Base-by-base conservation (phyloP, 1,139 yeast genomes). In the Hansenula lynferdii region DNA sequence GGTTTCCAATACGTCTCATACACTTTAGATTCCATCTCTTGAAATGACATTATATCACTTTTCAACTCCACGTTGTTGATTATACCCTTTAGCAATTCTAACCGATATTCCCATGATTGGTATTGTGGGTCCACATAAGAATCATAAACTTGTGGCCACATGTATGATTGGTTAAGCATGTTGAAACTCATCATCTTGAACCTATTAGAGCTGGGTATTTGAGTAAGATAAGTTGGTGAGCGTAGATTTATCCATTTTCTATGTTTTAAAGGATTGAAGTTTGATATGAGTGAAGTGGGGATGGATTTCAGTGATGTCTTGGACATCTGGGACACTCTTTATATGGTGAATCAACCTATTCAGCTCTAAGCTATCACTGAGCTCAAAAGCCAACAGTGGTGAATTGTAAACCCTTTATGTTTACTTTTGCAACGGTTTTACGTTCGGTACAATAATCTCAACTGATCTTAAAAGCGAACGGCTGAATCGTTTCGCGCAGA, bases 11-110 rank as follows among this genome's bases (percentile, higher is more conserved):
- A 61, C 8, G 57, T 53, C 12, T 62, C 43, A 47, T 74, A 77
- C n/a, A 72, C 62, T 19, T 59, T 58, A 25, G 61, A 60, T 33
- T 78, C 81, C 70, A 77, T 63, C 57, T 77, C 83, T 50, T 77
- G 83, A 46, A 77, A 67, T 49, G 82, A 77, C 75, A 77, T 72
- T 14, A 77, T 69, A 50, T 77, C 83, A 28, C 77, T 65, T 29
- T 64, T 50, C 29, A 77, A 56, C 35, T 64, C 69, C 5, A 47
- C 41, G 37, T 75, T 58, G 16, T 64, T 62, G 3, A 64, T 31
- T 24, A 61, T 64, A 30, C 58, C 48, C 42, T 70, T 69, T 28
- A 77, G 51, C 30, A 75, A 54, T 2, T 65, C 62, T 39, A 74
- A 68, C 39, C 84, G 49, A 46, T 71, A 68, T 3, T 55, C 53